A percentile compares a stretch with the other conserved stretches of the same genome.
Conservation (phyloP, 257 asterid species). For the Plantago major region DNA sequence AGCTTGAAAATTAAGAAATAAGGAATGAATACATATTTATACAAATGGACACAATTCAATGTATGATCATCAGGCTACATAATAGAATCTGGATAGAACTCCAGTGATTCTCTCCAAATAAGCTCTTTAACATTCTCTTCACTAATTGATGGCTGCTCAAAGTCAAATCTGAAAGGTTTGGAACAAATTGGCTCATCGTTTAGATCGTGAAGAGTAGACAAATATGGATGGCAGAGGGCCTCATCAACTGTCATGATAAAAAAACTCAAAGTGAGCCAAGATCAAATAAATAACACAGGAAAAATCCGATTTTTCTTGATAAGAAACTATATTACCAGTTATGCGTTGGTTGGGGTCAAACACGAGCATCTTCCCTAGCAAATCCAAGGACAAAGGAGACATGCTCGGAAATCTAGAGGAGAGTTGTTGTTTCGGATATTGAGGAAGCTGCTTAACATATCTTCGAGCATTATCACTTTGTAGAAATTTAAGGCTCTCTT, state of each 20-base stretch:
- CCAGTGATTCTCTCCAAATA: conserved; percentile 56
- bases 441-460: conserved; percentile 69
- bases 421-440: conserved; percentile 58
- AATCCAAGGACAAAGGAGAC: conserved; percentile 72
- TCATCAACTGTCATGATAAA: conserved; percentile 56
- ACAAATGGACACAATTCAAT: not conserved
- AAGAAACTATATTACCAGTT: conserved; percentile 43
- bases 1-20: not conserved
- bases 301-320: not conserved
- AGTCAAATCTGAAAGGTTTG: conserved; percentile 53
- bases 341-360: conserved; percentile 75
- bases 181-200: conserved; percentile 78
- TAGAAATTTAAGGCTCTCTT: conserved; percentile 64
- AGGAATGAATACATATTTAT: conserved; percentile 15
- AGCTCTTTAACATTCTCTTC: conserved; percentile 66
- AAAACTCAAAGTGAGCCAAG: conserved; percentile 16
- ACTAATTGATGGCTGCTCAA: conserved; percentile 49
- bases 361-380: conserved; percentile 78
- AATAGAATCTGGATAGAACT: conserved; percentile 45
- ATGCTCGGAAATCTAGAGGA: conserved; percentile 62
- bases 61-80: conserved; percentile 21
- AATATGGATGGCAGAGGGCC: conserved; percentile 76
- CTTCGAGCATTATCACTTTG: conserved; percentile 65
- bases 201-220: conserved; percentile 73
- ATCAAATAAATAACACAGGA: not conserved